These are phyloP conservation scores for Spathaspora sp. DNA, from an alignment of 1,139 yeast genomes.

Conservation along the genomic window DNA sequence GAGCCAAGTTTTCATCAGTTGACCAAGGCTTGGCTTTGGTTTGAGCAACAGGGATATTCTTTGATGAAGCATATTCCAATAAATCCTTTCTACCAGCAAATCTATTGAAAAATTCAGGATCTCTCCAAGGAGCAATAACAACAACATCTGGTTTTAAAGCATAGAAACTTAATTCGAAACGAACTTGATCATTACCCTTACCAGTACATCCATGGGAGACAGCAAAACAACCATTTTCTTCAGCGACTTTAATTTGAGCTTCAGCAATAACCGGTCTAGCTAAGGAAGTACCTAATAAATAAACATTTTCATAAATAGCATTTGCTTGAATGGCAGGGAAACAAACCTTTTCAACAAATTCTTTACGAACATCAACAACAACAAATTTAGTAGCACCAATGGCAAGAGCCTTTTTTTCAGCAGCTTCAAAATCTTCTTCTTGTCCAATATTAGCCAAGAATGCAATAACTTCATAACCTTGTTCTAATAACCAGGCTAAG, in stretches of 20 bases:
- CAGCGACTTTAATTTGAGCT: conserved; percentile 97
- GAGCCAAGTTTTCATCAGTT: conserved; percentile 98
- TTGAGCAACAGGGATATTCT: conserved; percentile 92
- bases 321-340: conserved; percentile 97
- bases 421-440: conserved; percentile 98
- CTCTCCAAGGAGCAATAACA: conserved; percentile 99
- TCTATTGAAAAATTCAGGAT: conserved; percentile 89
- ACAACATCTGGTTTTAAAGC: conserved; percentile 96
- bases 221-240: conserved; percentile 96
- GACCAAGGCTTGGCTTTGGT: conserved; percentile 99
- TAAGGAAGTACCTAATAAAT: conserved; percentile 91
- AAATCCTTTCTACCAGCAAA: conserved; percentile 97
- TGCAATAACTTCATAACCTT: conserved; percentile 97
- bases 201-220: conserved; percentile 99
- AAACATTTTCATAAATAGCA: conserved; percentile 96
- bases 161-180: conserved; percentile 94
- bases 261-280: conserved; percentile 99
- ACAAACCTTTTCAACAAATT: conserved; percentile 85
- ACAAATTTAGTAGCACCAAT: conserved; percentile 97
- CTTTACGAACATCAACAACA: conserved; percentile 90
- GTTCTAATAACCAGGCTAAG: conserved; percentile 95
- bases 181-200: conserved; percentile 98
- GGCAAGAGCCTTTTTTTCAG: conserved; percentile 92
- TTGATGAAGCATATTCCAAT: conserved; percentile 87
- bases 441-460: conserved; percentile 98